These are phyloP conservation scores for Adansonia gregorii DNA, from an alignment of 441 rosid genomes.

Conservation along the genomic window DNA sequence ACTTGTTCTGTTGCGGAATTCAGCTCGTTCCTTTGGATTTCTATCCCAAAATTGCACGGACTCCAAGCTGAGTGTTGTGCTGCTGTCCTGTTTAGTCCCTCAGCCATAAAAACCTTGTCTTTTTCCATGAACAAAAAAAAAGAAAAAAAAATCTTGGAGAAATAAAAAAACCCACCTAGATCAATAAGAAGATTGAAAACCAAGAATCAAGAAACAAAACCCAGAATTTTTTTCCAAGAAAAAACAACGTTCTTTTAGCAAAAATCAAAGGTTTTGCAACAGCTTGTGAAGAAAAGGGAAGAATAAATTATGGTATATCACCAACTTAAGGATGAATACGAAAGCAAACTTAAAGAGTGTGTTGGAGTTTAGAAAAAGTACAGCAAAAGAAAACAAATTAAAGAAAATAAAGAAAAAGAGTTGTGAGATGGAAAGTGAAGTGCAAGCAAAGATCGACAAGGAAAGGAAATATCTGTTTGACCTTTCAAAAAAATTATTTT, in stretches of 20 bases:
- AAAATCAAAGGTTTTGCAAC: background rate
- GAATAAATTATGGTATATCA: background rate
- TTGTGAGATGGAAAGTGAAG: conserved; percentile 32
- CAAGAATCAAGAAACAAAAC: conserved; percentile 30
- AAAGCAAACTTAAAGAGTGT: conserved; percentile 4
- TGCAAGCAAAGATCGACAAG: conserved; percentile 33
- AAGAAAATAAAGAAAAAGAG: background rate
- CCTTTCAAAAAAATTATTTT: conserved; percentile 11
- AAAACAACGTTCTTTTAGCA: background rate
- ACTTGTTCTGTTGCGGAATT: conserved; percentile 29
- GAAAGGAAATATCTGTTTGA: conserved; percentile 36
- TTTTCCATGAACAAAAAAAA: conserved; percentile 37
- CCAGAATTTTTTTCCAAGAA: background rate
- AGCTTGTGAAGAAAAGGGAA: background rate
- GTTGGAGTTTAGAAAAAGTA: conserved; percentile 12
- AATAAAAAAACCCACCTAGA: conserved; percentile 26
- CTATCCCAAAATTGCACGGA: conserved; percentile 35
- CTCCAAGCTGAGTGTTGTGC: conserved; percentile 32
- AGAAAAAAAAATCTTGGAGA: background rate
- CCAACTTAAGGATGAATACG: conserved; percentile 26
- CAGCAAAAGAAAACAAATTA: background rate
- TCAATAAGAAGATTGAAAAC: conserved; percentile 21
- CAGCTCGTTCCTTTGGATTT: conserved; percentile 30
- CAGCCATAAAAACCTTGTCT: conserved; percentile 30
- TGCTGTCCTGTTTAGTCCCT: conserved; percentile 20